These are phyloP conservation scores for Didymella arachidicola DNA, from an alignment of 2,329 filamentous ascomycete species.

Conservation along the genomic window DNA sequence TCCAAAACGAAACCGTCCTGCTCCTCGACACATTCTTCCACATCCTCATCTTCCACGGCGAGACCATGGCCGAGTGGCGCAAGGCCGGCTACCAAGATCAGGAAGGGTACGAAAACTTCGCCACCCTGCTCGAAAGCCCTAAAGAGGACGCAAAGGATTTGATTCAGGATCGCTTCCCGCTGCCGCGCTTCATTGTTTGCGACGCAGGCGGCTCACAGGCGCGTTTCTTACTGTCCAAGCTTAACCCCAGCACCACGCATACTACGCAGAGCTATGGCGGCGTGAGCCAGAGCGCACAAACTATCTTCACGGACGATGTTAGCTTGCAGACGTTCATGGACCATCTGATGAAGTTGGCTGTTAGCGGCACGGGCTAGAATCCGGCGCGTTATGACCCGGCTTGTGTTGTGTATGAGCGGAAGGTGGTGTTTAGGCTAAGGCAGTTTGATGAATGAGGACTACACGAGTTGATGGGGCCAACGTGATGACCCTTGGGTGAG, in stretches of 20 bases:
- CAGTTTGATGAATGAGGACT: background rate
- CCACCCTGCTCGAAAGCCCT: constrained; percentile 82
- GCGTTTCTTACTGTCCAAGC: constrained; percentile 93
- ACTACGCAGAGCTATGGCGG: constrained; percentile 92
- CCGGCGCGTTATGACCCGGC: background rate
- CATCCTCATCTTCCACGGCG: constrained; percentile 98
- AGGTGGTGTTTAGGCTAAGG: background rate
- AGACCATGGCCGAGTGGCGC: constrained; percentile 97
- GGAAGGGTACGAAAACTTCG: constrained; percentile 98
- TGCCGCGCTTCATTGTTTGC: constrained; percentile 97
- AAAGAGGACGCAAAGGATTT: constrained; percentile 98
- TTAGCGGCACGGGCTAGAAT: constrained; percentile 46
- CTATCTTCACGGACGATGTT: constrained; percentile 98
- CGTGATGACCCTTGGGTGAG: background rate
- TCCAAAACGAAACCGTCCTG: constrained; percentile 91
- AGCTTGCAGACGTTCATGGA: constrained; percentile 99
- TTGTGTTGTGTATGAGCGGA: background rate
- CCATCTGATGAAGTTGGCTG: constrained; percentile 87
- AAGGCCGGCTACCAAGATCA: constrained; percentile 98
- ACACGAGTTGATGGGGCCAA: background rate
- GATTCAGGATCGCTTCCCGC: constrained; percentile 96
- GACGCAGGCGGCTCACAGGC: constrained; percentile 98
- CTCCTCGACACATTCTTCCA: constrained; percentile 99
- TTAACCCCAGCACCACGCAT: constrained; percentile 97
- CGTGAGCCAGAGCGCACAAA: constrained; percentile 88